These are phyloP conservation scores for Calonectria montana DNA, from an alignment of 2,329 filamentous ascomycete species.

Conservation along the genomic window DNA sequence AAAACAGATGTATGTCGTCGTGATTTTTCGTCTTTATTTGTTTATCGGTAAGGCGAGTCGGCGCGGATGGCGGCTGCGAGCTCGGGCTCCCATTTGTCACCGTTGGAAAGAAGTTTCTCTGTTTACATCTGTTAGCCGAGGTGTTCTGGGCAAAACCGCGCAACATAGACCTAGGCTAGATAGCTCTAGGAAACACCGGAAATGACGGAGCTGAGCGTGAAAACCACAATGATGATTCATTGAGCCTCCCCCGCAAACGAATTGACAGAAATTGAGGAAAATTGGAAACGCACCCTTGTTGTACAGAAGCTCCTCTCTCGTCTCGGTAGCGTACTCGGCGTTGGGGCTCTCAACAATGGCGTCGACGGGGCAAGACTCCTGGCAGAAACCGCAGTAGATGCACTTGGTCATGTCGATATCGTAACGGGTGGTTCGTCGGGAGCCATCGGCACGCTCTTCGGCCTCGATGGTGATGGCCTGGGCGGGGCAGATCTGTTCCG, in stretches of 20 bases:
- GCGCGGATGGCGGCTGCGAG: constrained; percentile 91
- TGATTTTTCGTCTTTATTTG: constrained; percentile 15
- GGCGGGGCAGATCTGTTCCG: constrained; percentile 83
- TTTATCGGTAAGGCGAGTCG: constrained; percentile 89
- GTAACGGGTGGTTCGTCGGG: constrained; percentile 94
- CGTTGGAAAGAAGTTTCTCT: constrained; percentile 89
- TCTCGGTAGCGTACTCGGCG: constrained; percentile 73
- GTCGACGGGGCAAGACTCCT: constrained; percentile 98
- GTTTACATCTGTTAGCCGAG: constrained; percentile 36
- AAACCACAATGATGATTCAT: not conserved
- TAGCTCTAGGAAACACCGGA: not conserved
- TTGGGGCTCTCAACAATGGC: constrained; percentile 79
- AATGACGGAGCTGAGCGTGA: not conserved
- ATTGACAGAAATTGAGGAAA: not conserved
- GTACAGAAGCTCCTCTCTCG: constrained; percentile 93
- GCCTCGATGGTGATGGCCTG: constrained; percentile 99
- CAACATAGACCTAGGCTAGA: constrained; percentile 1
- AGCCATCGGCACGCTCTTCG: constrained; percentile 96
- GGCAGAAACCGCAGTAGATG: constrained; percentile 99
- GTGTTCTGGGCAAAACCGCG: constrained; percentile 21
- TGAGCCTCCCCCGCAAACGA: not conserved
- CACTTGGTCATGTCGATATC: constrained; percentile 99
- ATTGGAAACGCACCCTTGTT: constrained; percentile 76
- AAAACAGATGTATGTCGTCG: constrained; percentile 24
- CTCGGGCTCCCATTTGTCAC: constrained; percentile 98